A percentile compares a stretch with the other conserved stretches of the same genome.
Conservation (phyloP, 345 rosid genomes). For the Syzygium aqueum region DNA sequence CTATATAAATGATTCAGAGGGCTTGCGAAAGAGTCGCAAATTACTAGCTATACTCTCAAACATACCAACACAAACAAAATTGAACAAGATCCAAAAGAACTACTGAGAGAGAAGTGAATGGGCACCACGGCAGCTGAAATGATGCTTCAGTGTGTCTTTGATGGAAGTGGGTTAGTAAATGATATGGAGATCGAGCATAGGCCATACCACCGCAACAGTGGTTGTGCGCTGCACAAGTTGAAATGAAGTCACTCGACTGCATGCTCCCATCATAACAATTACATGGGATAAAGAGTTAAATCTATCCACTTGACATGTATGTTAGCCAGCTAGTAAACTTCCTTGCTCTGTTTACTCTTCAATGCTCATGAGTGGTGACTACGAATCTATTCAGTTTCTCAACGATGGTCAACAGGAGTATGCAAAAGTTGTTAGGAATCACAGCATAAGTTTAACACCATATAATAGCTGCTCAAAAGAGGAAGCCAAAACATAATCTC, state of each 20-base stretch:
- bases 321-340: background rate
- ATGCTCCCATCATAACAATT: background rate
- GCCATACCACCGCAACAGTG: slow-evolving; percentile 8
- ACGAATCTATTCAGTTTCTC: background rate
- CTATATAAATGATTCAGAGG: background rate
- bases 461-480: too few species aligned
- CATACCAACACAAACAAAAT: background rate
- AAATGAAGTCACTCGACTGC: background rate
- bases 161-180: background rate
- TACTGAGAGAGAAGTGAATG: background rate
- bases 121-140: background rate
- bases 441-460: too few species aligned
- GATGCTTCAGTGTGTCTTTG: background rate
- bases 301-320: background rate
- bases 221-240: slow-evolving; percentile 3
- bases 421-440: too few species aligned
- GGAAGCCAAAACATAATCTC: too few species aligned
- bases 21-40: rapidly evolving
- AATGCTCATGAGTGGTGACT: background rate
- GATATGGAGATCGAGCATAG: slow-evolving; percentile 5
- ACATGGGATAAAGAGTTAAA: background rate
- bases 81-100: background rate
- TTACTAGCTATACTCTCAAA: background rate
- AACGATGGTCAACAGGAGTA: background rate
- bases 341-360: background rate